phyloP scores from a whole-genome alignment of 2,329 filamentous ascomycete genomes.

The Passalora sequoiae region DNA sequence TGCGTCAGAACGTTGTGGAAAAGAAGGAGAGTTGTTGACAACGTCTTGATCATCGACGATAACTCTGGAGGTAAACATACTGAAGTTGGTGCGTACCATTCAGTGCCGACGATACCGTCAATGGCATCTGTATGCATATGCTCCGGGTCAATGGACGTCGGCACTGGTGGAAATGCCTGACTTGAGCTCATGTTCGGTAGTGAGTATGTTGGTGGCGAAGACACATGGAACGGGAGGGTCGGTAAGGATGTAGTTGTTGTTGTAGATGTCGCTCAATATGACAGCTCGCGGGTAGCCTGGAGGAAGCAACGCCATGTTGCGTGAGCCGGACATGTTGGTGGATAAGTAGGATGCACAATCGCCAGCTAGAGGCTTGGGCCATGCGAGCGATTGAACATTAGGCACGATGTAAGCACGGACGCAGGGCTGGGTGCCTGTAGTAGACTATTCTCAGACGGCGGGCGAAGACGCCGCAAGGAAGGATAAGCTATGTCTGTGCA shows the following conservation, averaged over 20 bases:
- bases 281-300: slow-evolving; percentile 24
- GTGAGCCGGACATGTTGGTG: slow-evolving; percentile 29
- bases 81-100: slow-evolving; percentile 30
- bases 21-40: slow-evolving; percentile 1
- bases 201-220: slow-evolving; percentile 11
- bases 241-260: slow-evolving; percentile 22
- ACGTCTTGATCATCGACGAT: neutral
- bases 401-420: slow-evolving; percentile 20
- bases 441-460: slow-evolving; percentile 7
- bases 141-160: slow-evolving; percentile 26
- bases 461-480: slow-evolving; percentile 7
- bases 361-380: slow-evolving; percentile 16
- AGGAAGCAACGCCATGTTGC: slow-evolving; percentile 15
- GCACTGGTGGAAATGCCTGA: slow-evolving; percentile 25
- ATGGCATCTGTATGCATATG: slow-evolving; percentile 26
- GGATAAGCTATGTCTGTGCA: slow-evolving; percentile 5
- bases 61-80: slow-evolving; percentile 22
- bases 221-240: slow-evolving; percentile 23
- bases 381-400: slow-evolving; percentile 13
- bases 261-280: slow-evolving; percentile 21
- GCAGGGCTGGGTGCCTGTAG: slow-evolving; percentile 14
- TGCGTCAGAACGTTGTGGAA: slow-evolving; percentile 2
- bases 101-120: slow-evolving; percentile 21
- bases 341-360: slow-evolving; percentile 29
- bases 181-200: slow-evolving; percentile 27